These are phyloP conservation scores for Mortierella sp. DNA, from an alignment of 371 early-diverging fungal species.

Conservation along the genomic window DNA sequence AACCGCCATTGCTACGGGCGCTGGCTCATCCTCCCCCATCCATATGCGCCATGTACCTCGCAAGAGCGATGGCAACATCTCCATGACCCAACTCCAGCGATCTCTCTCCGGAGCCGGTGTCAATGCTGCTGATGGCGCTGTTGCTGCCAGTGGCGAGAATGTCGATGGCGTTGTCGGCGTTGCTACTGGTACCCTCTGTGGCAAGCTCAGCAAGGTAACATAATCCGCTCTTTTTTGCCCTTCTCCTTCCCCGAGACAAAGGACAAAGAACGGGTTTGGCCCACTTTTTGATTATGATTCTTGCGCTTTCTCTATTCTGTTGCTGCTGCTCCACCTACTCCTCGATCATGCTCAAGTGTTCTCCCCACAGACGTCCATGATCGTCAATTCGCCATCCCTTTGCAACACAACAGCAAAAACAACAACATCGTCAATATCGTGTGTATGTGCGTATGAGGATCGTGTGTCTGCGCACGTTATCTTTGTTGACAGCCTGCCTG, in stretches of 20 bases:
- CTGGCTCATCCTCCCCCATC: constrained; percentile 24
- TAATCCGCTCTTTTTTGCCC: neutral
- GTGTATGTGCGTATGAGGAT: neutral
- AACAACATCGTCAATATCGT: no score
- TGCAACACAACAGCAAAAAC: neutral
- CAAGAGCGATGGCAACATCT: constrained; percentile 21
- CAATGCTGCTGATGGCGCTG: neutral
- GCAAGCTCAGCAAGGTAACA: constrained; percentile 45
- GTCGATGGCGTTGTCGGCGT: constrained; percentile 29
- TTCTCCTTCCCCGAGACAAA: no score
- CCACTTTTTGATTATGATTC: neutral
- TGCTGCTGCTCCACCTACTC: neutral
- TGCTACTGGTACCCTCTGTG: constrained; percentile 39
- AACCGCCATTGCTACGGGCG: constrained; percentile 23
- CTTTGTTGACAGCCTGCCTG: no score
- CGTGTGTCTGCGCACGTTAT: no score
- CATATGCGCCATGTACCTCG: constrained; percentile 22
- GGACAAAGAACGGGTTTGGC: neutral
- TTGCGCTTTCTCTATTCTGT: neutral
- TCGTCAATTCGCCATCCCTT: neutral
- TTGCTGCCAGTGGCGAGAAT: constrained; percentile 8
- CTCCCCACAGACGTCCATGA: constrained; percentile 10
- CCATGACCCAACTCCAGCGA: constrained; percentile 29
- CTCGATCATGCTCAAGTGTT: neutral
- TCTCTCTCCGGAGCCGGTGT: constrained; percentile 18